phyloP scores from a whole-genome alignment of 1,284 basidiomycete species.

The Ustilago hordei region DNA sequence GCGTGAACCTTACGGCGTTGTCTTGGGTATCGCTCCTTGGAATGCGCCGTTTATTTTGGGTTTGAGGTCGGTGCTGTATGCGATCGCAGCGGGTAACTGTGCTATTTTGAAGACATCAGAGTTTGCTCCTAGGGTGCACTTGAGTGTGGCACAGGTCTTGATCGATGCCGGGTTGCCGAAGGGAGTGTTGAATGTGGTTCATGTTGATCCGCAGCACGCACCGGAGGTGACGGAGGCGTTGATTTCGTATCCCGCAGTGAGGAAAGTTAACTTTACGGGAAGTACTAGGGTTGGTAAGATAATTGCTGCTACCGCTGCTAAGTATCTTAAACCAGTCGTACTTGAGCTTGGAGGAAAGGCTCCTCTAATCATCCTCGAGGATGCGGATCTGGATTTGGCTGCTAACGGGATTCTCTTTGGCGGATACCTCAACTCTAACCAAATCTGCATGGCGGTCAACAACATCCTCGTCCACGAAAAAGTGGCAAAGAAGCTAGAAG shows the following conservation, averaged over 20 bases:
- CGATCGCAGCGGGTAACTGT: slow-evolving; percentile 77
- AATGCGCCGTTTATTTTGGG: slow-evolving; percentile 67
- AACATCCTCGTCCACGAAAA: slow-evolving; percentile 75
- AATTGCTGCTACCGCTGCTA: slow-evolving; percentile 84
- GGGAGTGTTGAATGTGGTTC: slow-evolving; percentile 76
- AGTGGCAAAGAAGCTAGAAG: slow-evolving; percentile 70
- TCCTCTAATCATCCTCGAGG: slow-evolving; percentile 73
- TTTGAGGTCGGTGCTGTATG: slow-evolving; percentile 73
- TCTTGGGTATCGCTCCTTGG: slow-evolving; percentile 59
- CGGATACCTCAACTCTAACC: slow-evolving; percentile 76
- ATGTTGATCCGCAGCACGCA: slow-evolving; percentile 73
- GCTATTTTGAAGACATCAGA: slow-evolving; percentile 77
- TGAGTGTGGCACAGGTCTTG: slow-evolving; percentile 72
- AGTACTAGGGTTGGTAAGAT: slow-evolving; percentile 80
- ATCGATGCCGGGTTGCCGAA: slow-evolving; percentile 75
- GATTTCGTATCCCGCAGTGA: slow-evolving; percentile 74
- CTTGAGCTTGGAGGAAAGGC: slow-evolving; percentile 73
- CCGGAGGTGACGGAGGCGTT: slow-evolving; percentile 73
- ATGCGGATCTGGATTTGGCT: slow-evolving; percentile 76
- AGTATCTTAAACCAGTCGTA: slow-evolving; percentile 76
- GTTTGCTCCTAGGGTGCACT: slow-evolving; percentile 73
- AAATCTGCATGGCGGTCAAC: slow-evolving; percentile 80
- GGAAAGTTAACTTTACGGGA: slow-evolving; percentile 72
- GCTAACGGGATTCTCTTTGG: slow-evolving; percentile 72
- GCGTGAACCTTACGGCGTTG: slow-evolving; percentile 52